Evolutionary conservation across 2,329 filamentous ascomycete genomes (phyloP), one percentile per base, ranked within the genome.

Genomic region (Penicillium sp.): DNA sequence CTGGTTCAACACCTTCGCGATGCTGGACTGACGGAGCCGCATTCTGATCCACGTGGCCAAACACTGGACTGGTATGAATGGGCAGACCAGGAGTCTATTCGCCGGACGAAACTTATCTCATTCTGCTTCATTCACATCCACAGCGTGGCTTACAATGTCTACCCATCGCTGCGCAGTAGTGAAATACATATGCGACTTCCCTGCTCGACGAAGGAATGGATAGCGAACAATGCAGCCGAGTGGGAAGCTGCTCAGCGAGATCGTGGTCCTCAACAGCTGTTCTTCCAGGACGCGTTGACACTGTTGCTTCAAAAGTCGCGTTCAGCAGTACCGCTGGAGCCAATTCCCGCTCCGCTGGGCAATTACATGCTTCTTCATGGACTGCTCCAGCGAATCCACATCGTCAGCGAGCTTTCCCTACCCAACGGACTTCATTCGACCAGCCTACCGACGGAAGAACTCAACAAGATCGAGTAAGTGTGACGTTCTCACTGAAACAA

Each of bases 361-460:
- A 87, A 87, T 60, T 89, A 90, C 58, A 81, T 89, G 7, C 75
- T 91, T 27, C 86, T 90, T 3, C 86, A 90, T 62, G 86, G 86
- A 3, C 68, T 91, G 20, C 80, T 90, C 9, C 87, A 90, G 61
- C 86, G 89, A 55, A 85, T 90, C 13, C 67, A 69, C 26, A 61
- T 70, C 7, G 66, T 69, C 13, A 68, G 65, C 47, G 67, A 70
- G 42, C 52, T 70, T 13, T 68, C 64, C 8, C 55, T 70, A 17
- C 64, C 67, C 9, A 67, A 65, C 10, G 63, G 66, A 4, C 64
- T 64, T 23, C 63, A 68, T n/a, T 60, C 64, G 5, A 57, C 62
- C n/a, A 59, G 58, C 3, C 57, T 68, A 10, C 67, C 67, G 10
- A 70, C 66, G 0, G 68, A 70, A 45, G 67, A 70, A 44, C 47